phyloP scores from a whole-genome alignment of 2,329 filamentous ascomycete species.

The Fusarium graminum region DNA sequence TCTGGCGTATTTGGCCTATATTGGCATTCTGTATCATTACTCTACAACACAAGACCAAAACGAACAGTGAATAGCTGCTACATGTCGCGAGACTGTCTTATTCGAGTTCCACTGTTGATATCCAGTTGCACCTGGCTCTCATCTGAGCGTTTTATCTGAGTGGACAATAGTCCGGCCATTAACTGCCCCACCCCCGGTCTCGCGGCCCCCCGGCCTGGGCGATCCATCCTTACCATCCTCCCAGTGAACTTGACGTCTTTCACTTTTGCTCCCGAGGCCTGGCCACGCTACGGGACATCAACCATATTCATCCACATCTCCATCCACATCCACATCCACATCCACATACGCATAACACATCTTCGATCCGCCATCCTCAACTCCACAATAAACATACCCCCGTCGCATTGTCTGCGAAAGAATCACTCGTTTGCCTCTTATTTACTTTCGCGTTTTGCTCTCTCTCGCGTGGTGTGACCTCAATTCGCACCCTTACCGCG shows the following conservation, averaged over 20 bases:
- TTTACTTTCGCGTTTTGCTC: conserved; percentile 21
- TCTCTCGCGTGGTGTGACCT: conserved; percentile 47
- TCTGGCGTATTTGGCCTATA: conserved; percentile 6
- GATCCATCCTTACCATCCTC: conserved; percentile 43
- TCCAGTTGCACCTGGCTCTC: conserved; percentile 39
- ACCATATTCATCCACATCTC: conserved; percentile 36
- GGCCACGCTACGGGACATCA: conserved; percentile 37
- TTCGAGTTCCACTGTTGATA: conserved; percentile 21
- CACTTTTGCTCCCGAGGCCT: conserved; percentile 48
- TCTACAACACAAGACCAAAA: background rate
- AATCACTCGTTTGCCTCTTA: conserved; percentile 36
- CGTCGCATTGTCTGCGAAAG: conserved; percentile 32
- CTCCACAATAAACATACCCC: conserved; percentile 17
- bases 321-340: conserved; percentile 34
- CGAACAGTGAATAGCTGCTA: conserved; percentile 3
- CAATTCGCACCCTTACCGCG: conserved; percentile 42
- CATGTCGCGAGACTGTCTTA: conserved; percentile 8
- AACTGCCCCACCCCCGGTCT: conserved; percentile 49
- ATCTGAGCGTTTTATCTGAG: conserved; percentile 46
- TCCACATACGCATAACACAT: conserved; percentile 39
- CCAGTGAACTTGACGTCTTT: conserved; percentile 50
- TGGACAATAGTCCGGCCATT: conserved; percentile 42
- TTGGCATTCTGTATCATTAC: background rate
- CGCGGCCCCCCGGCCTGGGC: conserved; percentile 47
- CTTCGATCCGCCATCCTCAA: conserved; percentile 30